Evolutionary conservation across 257 asterid genomes (phyloP).

Genomic region (Penstemon barbatus): DNA sequence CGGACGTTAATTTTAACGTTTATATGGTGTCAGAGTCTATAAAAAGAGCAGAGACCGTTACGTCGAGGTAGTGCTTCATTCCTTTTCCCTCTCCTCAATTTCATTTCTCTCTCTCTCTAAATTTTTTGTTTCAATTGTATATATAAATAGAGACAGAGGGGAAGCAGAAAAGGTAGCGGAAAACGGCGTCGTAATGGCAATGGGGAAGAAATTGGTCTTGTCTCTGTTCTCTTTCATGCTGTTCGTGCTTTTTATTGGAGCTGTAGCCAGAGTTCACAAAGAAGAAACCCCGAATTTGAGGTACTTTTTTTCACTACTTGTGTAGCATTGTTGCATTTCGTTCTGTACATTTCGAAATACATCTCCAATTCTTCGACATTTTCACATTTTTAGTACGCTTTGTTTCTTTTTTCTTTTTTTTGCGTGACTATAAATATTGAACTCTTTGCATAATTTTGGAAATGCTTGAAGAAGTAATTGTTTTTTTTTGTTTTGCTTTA

Average conservation of each 20-base stretch:
- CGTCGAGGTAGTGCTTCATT: conserved; percentile 42
- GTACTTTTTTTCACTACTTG: conserved; percentile 21
- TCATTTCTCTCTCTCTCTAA: conserved; percentile 19
- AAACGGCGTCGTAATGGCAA: conserved; percentile 26
- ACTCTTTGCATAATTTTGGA: no score
- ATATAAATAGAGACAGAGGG: conserved; percentile 17
- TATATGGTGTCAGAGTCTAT: conserved; percentile 38
- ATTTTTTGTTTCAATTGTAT: conserved; percentile 13
- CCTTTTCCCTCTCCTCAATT: conserved; percentile 32
- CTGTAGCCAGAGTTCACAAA: conserved; percentile 37
- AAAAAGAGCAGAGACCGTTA: conserved; percentile 56
- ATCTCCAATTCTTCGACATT: no score
- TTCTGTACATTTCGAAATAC: no score
- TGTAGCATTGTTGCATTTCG: no score
- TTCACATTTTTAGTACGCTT: no score
- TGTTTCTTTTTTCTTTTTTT: no score
- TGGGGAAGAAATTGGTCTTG: conserved; percentile 39
- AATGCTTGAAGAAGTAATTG: no score
- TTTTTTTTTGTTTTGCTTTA: no score
- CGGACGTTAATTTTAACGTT: conserved; percentile 57
- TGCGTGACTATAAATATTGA: no score
- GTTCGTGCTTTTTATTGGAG: conserved; percentile 45
- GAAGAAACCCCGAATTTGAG: conserved; percentile 37
- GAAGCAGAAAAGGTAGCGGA: not conserved
- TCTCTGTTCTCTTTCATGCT: conserved; percentile 46